phyloP scores from a whole-genome alignment of 1,139 yeast genomes.

The Zygosaccharomyces pseudobailii region DNA sequence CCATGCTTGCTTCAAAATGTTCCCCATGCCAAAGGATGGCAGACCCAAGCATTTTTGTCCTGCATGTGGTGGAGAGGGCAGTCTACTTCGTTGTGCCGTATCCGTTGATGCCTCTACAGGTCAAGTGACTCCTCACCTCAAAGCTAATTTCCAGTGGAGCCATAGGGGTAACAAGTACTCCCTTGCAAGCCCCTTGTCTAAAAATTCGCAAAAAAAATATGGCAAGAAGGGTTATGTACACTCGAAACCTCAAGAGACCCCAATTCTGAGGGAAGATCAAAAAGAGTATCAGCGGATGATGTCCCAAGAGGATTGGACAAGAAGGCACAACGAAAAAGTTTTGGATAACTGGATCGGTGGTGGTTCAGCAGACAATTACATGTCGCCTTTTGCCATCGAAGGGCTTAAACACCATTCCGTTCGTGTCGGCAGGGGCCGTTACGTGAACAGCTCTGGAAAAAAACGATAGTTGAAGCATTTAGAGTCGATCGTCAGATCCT shows the following conservation, averaged over 20 bases:
- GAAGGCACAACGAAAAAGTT: conserved; percentile 78
- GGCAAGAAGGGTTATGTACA: conserved; percentile 76
- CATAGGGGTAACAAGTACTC: conserved; percentile 80
- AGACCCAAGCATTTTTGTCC: conserved; percentile 86
- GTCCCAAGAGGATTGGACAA: conserved; percentile 83
- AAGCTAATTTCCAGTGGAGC: conserved; percentile 90
- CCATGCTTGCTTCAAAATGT: conserved; percentile 87
- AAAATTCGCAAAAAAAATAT: conserved; percentile 53
- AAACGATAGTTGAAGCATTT: conserved; percentile 7
- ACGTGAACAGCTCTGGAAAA: conserved; percentile 53
- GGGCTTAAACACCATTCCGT: conserved; percentile 64
- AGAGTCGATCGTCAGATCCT: not conserved
- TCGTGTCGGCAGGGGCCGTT: conserved; percentile 76
- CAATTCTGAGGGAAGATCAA: conserved; percentile 78
- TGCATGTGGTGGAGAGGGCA: conserved; percentile 85
- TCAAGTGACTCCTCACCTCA: conserved; percentile 80
- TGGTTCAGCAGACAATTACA: conserved; percentile 80
- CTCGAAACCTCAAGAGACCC: conserved; percentile 50
- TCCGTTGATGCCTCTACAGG: conserved; percentile 79
- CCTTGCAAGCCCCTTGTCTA: conserved; percentile 68
- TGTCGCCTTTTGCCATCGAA: conserved; percentile 82
- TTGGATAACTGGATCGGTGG: conserved; percentile 90
- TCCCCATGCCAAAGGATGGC: conserved; percentile 74
- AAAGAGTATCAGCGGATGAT: conserved; percentile 85
- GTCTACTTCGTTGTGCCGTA: conserved; percentile 85